A percentile compares a stretch with the other conserved stretches of the same genome.
phyloP scores from a whole-genome alignment of 2,329 filamentous ascomycete genomes.

The Pseudogymnoascus sp. region DNA sequence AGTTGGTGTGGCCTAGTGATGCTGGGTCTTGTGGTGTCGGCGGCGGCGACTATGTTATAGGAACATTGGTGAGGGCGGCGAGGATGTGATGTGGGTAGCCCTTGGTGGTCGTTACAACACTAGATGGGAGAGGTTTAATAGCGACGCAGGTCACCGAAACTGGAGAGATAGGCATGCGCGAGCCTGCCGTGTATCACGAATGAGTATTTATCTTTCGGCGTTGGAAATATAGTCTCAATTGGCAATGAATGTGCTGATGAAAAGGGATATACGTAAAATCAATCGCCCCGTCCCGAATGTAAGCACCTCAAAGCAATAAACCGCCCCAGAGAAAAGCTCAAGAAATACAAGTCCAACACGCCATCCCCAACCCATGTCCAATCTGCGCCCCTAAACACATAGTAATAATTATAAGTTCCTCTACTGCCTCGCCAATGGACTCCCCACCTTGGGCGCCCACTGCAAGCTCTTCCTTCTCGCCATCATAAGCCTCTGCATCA shows the following conservation, averaged over 20 bases:
- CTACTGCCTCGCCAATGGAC: conserved; percentile 52
- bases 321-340: not conserved
- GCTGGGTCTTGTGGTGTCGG: not conserved
- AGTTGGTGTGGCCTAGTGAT: not conserved
- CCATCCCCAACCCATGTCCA: not conserved
- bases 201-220: not conserved
- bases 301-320: conserved; percentile 3
- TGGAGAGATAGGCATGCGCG: not conserved
- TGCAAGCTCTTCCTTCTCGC: conserved; percentile 71
- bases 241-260: not conserved
- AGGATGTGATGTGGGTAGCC: not conserved
- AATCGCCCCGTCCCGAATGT: not conserved
- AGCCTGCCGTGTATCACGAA: not conserved
- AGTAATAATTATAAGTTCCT: not conserved
- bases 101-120: not conserved
- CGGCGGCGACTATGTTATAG: not conserved
- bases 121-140: not conserved
- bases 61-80: not conserved
- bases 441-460: conserved; percentile 67
- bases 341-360: not conserved
- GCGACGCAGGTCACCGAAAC: not conserved
- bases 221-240: conserved; percentile 1
- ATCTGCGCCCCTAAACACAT: not conserved
- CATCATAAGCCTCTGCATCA: conserved; percentile 49
- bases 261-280: conserved; percentile 4